Evolutionary conservation across 2,329 filamentous ascomycete species (phyloP).

Genomic region (Hypoxylon rubiginosum): DNA sequence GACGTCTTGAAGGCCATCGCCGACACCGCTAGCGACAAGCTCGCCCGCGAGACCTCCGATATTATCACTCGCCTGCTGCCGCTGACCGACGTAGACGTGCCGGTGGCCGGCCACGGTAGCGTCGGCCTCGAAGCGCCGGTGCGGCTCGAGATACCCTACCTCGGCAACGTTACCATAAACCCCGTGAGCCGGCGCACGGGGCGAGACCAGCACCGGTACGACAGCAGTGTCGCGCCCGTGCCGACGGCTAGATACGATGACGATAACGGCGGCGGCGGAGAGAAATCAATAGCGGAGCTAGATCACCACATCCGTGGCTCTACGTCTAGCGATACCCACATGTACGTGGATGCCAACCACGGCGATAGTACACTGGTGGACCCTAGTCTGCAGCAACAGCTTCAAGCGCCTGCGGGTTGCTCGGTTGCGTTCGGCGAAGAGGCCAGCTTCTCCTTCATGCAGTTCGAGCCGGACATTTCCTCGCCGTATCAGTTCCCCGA

Average conservation of each 20-base stretch:
- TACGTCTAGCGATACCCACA: neutral
- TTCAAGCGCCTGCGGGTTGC: constrained; percentile 19
- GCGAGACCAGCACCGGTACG: constrained; percentile 7
- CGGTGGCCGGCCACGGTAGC: constrained; percentile 30
- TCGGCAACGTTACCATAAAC: constrained; percentile 63
- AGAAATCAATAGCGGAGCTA: neutral
- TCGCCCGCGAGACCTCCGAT: constrained; percentile 58
- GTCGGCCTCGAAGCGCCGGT: constrained; percentile 45
- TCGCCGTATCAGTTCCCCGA: constrained; percentile 45
- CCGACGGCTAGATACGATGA: constrained; percentile 1
- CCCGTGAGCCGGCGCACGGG: constrained; percentile 26
- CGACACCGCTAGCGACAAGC: constrained; percentile 55
- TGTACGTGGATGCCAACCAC: neutral
- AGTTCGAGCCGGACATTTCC: constrained; percentile 44
- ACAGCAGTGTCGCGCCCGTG: neutral
- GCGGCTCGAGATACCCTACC: constrained; percentile 60
- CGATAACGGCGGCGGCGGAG: neutral
- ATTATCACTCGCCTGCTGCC: constrained; percentile 60
- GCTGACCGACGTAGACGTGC: constrained; percentile 48
- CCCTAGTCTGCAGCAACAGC: constrained; percentile 27
- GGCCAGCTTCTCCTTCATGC: constrained; percentile 40
- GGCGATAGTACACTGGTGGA: constrained; percentile 4
- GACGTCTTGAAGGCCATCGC: constrained; percentile 58
- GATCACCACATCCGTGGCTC: neutral
- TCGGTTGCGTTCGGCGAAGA: constrained; percentile 25